Percentiles rank a stretch among this genome's conserved stretches.
phyloP scores from a whole-genome alignment of 257 asterid species.

The Solanum corneliomulleri region DNA sequence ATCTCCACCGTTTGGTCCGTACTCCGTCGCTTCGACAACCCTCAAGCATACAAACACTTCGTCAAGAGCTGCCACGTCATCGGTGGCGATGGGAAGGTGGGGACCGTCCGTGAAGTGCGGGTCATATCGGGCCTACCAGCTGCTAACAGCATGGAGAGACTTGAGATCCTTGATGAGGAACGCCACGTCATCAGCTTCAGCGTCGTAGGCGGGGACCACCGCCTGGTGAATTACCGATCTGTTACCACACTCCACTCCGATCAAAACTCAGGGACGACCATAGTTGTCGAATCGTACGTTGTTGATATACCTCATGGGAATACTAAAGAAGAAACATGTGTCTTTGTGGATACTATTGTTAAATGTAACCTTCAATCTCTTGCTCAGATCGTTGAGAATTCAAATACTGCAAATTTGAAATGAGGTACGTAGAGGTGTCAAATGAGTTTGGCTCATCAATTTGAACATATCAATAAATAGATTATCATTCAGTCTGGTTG shows the following conservation, averaged over 20 bases:
- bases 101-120: constrained; percentile 55
- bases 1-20: constrained; percentile 61
- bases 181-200: constrained; percentile 77
- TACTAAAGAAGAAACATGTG: constrained; percentile 68
- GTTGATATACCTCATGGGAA: constrained; percentile 76
- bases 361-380: constrained; percentile 72
- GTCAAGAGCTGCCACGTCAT: constrained; percentile 71
- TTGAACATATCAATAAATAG: not conserved
- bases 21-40: constrained; percentile 76
- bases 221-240: constrained; percentile 60
- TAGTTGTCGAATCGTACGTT: constrained; percentile 70
- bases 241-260: constrained; percentile 58
- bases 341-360: constrained; percentile 75
- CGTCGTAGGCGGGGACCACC: constrained; percentile 85
- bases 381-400: constrained; percentile 47
- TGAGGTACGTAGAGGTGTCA: not conserved
- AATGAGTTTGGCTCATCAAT: not conserved
- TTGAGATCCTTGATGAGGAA: constrained; percentile 80
- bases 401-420: not conserved
- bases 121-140: constrained; percentile 83
- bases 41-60: constrained; percentile 78
- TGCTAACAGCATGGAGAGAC: constrained; percentile 55
- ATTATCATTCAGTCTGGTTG: not conserved
- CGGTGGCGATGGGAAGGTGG: constrained; percentile 57
- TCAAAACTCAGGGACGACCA: constrained; percentile 15